Conservation (phyloP, 2,329 filamentous ascomycete species). For the Colletotrichum scovillei region DNA sequence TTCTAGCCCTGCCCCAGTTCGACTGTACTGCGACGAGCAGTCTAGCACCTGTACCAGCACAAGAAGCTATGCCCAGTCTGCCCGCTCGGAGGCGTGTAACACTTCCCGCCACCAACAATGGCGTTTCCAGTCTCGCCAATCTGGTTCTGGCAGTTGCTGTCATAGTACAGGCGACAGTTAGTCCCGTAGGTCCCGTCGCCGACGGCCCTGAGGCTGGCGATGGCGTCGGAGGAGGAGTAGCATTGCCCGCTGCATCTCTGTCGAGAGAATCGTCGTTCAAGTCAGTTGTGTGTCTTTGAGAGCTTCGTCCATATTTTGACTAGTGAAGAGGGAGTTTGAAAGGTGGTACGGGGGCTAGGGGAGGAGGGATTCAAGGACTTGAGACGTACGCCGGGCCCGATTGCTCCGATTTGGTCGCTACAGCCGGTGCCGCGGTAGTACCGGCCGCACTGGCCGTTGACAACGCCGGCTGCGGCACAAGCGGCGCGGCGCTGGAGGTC, state of each 20-base stretch:
- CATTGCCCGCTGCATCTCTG: slow-evolving; percentile 9
- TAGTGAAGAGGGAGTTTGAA: not conserved
- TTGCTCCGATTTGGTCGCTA: slow-evolving; percentile 1
- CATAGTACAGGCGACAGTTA: slow-evolving; percentile 7
- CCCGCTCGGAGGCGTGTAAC: not conserved
- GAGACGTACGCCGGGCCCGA: not conserved
- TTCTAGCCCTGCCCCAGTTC: too few species aligned
- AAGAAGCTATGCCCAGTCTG: slow-evolving; percentile 1
- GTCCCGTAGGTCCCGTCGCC: not conserved
- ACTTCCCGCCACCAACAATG: not conserved
- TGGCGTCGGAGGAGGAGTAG: not conserved
- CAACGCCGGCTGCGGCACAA: not conserved
- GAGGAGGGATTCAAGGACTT: not conserved
- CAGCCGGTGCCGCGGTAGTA: slow-evolving; percentile 5
- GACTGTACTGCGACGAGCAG: not conserved
- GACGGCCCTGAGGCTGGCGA: slow-evolving; percentile 3
- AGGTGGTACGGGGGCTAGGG: not conserved
- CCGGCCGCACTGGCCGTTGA: not conserved
- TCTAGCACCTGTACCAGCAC: slow-evolving; percentile 1
- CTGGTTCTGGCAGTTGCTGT: not conserved
- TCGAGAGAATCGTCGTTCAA: too few species aligned
- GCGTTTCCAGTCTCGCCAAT: not conserved
- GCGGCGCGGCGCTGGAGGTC: slow-evolving; percentile 3
- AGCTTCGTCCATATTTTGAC: not conserved
- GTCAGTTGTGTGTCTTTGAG: too few species aligned